Evolutionary conservation across 169 alveolate species (phyloP).

Genomic region (Prorocentrum cordatum): DNA sequence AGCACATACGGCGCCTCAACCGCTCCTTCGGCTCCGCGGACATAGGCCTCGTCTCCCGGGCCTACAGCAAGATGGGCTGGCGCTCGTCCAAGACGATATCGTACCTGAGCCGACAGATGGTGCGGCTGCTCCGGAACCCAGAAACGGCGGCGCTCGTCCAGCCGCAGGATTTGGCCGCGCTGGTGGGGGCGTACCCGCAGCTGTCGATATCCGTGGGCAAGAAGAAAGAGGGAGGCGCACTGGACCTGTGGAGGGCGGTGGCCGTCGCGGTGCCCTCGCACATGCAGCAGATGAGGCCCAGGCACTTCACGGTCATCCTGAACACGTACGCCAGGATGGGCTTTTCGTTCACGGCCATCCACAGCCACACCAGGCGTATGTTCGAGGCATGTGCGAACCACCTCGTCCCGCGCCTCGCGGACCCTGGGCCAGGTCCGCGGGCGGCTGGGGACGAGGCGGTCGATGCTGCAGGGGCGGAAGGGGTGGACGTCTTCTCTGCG

Average conservation of each 20-base stretch:
- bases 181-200: background rate
- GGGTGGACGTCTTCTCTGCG: conserved; percentile 10
- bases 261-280: conserved; percentile 1
- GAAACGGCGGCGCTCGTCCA: background rate
- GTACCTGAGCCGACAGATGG: background rate
- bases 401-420: background rate
- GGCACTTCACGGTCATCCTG: background rate
- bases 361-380: background rate
- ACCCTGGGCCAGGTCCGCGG: too few relatives aligned
- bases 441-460: background rate
- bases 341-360: background rate
- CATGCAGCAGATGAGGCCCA: conserved; percentile 9
- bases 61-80: background rate
- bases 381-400: background rate
- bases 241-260: conserved; percentile 15
- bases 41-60: background rate
- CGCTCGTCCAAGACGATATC: background rate
- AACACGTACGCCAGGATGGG: conserved; percentile 16
- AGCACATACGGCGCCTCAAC: background rate
- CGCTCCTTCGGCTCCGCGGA: conserved; percentile 4
- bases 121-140: background rate
- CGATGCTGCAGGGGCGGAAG: background rate
- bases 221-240: background rate
- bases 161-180: background rate
- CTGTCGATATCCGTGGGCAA: background rate